phyloP scores from a whole-genome alignment of 1,284 basidiomycete genomes.

The Cystobasidiaceae sp. region DNA sequence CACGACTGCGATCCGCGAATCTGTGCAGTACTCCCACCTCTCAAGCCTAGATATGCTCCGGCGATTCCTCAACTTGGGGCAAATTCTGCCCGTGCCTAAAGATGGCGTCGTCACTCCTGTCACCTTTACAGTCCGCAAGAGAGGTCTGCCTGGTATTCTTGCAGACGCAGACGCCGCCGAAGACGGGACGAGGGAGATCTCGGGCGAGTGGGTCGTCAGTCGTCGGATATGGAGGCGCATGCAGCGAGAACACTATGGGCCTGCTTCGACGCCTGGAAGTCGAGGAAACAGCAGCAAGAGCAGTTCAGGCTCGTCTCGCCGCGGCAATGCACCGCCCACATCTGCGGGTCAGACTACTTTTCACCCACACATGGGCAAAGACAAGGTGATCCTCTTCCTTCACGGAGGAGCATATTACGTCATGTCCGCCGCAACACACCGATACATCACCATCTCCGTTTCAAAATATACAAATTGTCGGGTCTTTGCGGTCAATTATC shows the following conservation, averaged over 20 bases:
- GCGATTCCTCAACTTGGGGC: conserved; percentile 27
- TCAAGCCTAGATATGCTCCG: conserved; percentile 63
- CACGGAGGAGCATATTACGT: conserved; percentile 96
- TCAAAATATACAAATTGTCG: conserved; percentile 85
- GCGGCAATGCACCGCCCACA: neutral
- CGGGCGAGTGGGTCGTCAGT: conserved; percentile 94
- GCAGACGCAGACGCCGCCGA: conserved; percentile 67
- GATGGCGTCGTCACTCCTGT: conserved; percentile 94
- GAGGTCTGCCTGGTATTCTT: conserved; percentile 70
- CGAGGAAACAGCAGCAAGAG: neutral
- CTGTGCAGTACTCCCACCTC: conserved; percentile 73
- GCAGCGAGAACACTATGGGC: conserved; percentile 67
- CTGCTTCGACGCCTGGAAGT: neutral
- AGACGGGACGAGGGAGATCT: conserved; percentile 69
- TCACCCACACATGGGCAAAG: conserved; percentile 10
- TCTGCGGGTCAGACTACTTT: neutral
- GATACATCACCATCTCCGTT: conserved; percentile 83
- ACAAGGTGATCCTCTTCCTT: conserved; percentile 73
- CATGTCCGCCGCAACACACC: conserved; percentile 88
- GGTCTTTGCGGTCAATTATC: conserved; percentile 96
- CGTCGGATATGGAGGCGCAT: conserved; percentile 82
- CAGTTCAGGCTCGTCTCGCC: neutral
- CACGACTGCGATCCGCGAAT: conserved; percentile 76
- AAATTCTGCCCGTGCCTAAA: conserved; percentile 71
- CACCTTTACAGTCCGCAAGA: conserved; percentile 74